Evolutionary conservation across 768 basidiomycete genomes (phyloP), one percentile per base, ranked within the genome.

Genomic region (Boletus tomentosulus): DNA sequence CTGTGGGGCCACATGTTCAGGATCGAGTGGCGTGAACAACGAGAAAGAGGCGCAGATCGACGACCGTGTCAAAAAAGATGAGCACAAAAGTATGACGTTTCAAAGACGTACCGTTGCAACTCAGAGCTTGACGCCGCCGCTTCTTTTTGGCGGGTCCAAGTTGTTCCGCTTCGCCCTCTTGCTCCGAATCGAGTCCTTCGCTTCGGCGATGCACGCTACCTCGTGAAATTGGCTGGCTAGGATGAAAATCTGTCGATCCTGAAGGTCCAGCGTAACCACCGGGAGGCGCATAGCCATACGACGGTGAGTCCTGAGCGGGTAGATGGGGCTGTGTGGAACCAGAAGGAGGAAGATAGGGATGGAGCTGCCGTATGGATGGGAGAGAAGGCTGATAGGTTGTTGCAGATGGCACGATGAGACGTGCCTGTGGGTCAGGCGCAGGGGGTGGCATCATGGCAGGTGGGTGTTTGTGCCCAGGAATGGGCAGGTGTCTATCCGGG

Each of bases 121-220:
- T 92, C 60, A 92, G 72, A 37, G 89, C 89, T 66, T 92, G 89
- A 43, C 89, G 74, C 49, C 89, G 77, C 49, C 89, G 76, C 71
- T 89, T 92, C 80, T 90, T 90, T 77, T 90, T 91, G 15, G 83
- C 83, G 15, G 83, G 87, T 39, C 77, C 78, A 47, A 76, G 79
- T 12, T 69, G 66, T 43, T 78, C 78, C 10, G 75, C 69, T 41
- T 76, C 73, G 24, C 77, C 80, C 41, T 87, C 86, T 12, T 64
- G 71, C 46, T 86, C 85, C 31, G 84, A 83, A 19, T 85, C 84
- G 27, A 71, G 71, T 11, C 61, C 70, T 50, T 74, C 73, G 42
- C 73, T 58, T 35, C 71, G 70, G n/a, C 57, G 48, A 53, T 73
- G 65, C 52, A 58, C 59, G 58, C 53, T 50, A 44, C 50, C 50